Conservation (phyloP, 2,329 filamentous ascomycete genomes). For the Ceratocystis ficicola region DNA sequence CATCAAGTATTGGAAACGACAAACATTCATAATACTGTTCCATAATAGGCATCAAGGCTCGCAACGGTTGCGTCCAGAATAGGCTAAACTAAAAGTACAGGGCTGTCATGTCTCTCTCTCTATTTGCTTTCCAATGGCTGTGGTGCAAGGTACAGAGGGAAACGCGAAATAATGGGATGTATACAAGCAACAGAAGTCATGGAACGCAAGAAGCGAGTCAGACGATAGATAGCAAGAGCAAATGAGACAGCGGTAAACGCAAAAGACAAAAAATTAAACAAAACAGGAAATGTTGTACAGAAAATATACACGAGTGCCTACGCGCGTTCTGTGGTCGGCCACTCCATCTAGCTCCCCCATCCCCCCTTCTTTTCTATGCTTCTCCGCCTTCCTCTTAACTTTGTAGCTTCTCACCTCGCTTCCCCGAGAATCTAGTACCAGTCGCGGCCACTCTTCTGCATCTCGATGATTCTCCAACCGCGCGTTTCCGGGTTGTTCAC, state of each 20-base stretch:
- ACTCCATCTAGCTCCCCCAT: not conserved
- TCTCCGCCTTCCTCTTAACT: not conserved
- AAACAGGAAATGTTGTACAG: constrained; percentile 18
- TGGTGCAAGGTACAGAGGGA: not conserved
- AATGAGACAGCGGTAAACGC: not conserved
- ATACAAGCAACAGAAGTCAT: not conserved
- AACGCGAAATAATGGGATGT: not conserved
- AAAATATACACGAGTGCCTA: constrained; percentile 14
- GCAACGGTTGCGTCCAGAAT: not conserved
- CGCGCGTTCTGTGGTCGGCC: not conserved
- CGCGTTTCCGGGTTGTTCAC: constrained; percentile 94
- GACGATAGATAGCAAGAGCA: not conserved
- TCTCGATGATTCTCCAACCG: constrained; percentile 93
- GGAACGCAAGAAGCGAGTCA: not conserved
- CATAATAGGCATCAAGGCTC: not conserved
- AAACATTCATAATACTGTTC: not conserved
- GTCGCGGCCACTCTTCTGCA: constrained; percentile 95
- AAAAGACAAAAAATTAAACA: constrained; percentile 6
- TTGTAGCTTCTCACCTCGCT: not conserved
- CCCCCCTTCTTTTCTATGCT: not conserved
- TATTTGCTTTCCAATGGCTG: not conserved
- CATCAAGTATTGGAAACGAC: too few relatives aligned
- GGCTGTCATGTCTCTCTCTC: not conserved
- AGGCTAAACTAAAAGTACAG: constrained; percentile 3
- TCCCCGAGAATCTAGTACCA: constrained; percentile 42